These are phyloP conservation scores for Leccinum ochraceum DNA, from an alignment of 768 basidiomycete genomes.

Conservation along the genomic window DNA sequence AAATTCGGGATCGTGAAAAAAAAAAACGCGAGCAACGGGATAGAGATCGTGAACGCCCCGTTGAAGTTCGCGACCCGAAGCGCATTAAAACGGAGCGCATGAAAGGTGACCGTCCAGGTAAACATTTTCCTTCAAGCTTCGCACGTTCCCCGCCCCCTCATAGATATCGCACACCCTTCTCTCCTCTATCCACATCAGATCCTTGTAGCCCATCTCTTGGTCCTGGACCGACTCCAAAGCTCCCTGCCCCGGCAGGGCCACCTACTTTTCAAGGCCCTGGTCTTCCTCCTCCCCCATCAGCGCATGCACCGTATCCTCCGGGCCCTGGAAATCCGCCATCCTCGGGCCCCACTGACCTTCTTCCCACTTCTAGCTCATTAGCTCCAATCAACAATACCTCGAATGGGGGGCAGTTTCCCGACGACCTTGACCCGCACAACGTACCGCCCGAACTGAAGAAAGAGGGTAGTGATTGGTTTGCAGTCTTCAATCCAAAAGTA, in stretches of 20 bases:
- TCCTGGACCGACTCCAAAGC: constrained; percentile 42
- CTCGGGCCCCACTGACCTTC: constrained; percentile 27
- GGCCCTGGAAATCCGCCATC: constrained; percentile 36
- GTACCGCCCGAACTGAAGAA: constrained; percentile 41
- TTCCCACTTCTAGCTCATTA: constrained; percentile 25
- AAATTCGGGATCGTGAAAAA: constrained; percentile 34
- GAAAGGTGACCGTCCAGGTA: constrained; percentile 47
- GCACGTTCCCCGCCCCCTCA: constrained; percentile 36
- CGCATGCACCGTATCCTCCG: constrained; percentile 33
- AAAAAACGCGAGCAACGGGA: constrained; percentile 38
- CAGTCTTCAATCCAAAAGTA: constrained; percentile 80
- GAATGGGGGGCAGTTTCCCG: constrained; percentile 35
- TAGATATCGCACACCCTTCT: constrained; percentile 28
- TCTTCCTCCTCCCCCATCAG: constrained; percentile 36
- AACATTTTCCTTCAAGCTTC: constrained; percentile 27
- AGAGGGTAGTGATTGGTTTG: constrained; percentile 88
- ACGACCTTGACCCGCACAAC: constrained; percentile 35
- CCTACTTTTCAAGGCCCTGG: constrained; percentile 38
- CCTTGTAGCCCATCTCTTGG: constrained; percentile 38
- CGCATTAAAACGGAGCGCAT: constrained; percentile 56
- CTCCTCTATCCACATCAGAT: constrained; percentile 31
- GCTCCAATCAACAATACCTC: constrained; percentile 29
- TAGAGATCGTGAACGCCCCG: constrained; percentile 47
- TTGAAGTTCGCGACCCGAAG: constrained; percentile 57
- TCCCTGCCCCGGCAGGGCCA: constrained; percentile 29